Percentiles rank a stretch among this genome's conserved stretches.
phyloP scores from a whole-genome alignment of 163 green algal species.

The Smithsoniella earleae region DNA sequence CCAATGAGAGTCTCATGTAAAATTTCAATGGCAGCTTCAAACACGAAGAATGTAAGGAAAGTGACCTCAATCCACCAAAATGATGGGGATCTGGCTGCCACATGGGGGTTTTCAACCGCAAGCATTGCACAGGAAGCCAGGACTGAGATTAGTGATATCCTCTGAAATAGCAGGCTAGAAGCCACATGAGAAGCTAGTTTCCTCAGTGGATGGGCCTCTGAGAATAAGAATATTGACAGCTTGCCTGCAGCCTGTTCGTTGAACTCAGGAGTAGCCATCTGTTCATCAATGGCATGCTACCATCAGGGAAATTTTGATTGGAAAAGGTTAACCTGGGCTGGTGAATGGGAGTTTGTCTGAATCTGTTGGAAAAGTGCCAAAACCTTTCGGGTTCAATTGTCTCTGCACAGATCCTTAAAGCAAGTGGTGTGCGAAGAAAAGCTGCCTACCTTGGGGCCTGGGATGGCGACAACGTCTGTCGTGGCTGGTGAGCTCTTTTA shows the following conservation, averaged over 20 bases:
- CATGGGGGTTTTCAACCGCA: constrained; percentile 7
- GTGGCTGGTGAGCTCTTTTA: background rate
- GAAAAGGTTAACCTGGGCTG: too few relatives aligned
- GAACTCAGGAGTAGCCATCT: too few relatives aligned
- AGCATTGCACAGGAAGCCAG: background rate
- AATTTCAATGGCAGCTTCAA: constrained; percentile 7
- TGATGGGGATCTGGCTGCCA: background rate
- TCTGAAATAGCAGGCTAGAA: background rate
- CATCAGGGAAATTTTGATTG: background rate
- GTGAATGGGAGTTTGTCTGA: background rate
- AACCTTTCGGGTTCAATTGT: background rate
- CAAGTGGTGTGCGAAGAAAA: background rate
- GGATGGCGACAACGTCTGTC: too few relatives aligned
- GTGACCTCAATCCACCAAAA: constrained; percentile 24
- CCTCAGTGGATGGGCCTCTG: background rate
- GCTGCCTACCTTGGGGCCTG: too few relatives aligned
- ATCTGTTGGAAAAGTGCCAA: background rate
- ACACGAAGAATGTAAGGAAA: background rate
- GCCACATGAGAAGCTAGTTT: background rate
- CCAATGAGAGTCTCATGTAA: background rate
- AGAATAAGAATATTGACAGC: constrained; percentile 6
- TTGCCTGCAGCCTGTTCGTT: too few relatives aligned
- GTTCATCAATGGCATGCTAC: background rate
- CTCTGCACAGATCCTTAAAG: background rate
- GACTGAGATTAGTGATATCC: background rate